Base-by-base conservation (phyloP, 768 basidiomycete species). In the Mycena kentingensis region DNA sequence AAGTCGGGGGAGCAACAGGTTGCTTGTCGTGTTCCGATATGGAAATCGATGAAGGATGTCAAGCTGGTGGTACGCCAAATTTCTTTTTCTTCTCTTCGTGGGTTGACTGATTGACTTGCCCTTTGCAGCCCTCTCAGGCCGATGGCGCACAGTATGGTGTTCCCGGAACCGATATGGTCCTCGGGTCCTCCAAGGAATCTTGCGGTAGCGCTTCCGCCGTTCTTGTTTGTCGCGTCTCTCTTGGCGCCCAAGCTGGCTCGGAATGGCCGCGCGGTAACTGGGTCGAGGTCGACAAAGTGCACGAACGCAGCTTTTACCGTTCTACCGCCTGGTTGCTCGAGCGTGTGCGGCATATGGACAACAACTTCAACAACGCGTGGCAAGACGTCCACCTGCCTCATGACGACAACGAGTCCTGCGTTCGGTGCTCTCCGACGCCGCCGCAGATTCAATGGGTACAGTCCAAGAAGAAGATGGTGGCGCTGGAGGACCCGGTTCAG, bases 251-350 rank as follows among this genome's bases (percentile, higher is more conserved):
- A 63, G 87, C 85, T 13, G 87, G 87, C 25, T 64, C 80, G 1
- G 87, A 93, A 62, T 98, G 95, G 95, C 82, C 88, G 5, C 75
- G 74, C 26, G 83, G 79, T 12, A 55, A 62, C 5, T 97, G 91
- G 92, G 73, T 70, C 35, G 88, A 93, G 60, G 83, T 98, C 37
- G 92, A 96, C 67, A 87, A 90, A 60, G 75, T 92, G 8, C 87
- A 95, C 60, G 91, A 96, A 64, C 85, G 93, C 3, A 73, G 80
- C 11, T 87, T 84, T 1, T 96, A 94, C 76, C 83, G 82, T 55
- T 76, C 85, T 4, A 65, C 96, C 15, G 88, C 93, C 2, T 98
- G 95, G 94, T 71, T 97, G 18, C 73, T 92, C 21, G 90, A 94
- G 64, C 83, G 92, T 44, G 79, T 95, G 55, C 84, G 89, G 12